These are phyloP conservation scores for Diaporthe sp. DNA, from an alignment of 2,329 filamentous ascomycete genomes.

Conservation along the genomic window DNA sequence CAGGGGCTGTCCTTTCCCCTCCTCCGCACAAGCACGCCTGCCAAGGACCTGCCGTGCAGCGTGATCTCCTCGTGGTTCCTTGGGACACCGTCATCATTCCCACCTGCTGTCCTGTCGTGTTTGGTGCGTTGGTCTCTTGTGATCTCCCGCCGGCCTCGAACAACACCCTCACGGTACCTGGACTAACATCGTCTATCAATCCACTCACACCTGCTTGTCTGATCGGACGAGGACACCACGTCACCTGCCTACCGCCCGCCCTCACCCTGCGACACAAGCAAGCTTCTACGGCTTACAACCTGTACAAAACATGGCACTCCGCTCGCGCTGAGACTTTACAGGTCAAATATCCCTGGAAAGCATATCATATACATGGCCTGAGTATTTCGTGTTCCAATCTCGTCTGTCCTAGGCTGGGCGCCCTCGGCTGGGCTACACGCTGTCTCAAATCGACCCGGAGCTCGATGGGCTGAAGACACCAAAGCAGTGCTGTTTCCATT, in stretches of 20 bases:
- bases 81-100: constrained; percentile 9
- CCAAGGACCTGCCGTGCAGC: constrained; percentile 12
- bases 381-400: not conserved
- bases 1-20: not conserved
- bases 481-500: not conserved
- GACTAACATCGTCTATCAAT: not conserved
- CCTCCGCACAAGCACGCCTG: constrained; percentile 1
- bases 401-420: not conserved
- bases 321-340: not conserved
- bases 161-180: not conserved
- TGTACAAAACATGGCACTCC: constrained; percentile 9
- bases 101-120: not conserved
- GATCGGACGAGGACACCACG: constrained; percentile 1
- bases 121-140: not conserved
- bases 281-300: not conserved
- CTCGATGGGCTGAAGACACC: not conserved
- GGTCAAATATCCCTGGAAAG: not conserved
- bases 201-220: not conserved
- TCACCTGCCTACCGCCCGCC: constrained; percentile 12
- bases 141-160: not conserved
- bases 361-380: constrained; percentile 1
- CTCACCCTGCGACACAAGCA: not conserved
- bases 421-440: not conserved
- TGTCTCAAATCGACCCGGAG: constrained; percentile 11
- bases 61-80: constrained; percentile 7